Evolutionary conservation across 2,329 filamentous ascomycete genomes (phyloP), one percentile per base, ranked within the genome.

Genomic region (Cercospora beticola): DNA sequence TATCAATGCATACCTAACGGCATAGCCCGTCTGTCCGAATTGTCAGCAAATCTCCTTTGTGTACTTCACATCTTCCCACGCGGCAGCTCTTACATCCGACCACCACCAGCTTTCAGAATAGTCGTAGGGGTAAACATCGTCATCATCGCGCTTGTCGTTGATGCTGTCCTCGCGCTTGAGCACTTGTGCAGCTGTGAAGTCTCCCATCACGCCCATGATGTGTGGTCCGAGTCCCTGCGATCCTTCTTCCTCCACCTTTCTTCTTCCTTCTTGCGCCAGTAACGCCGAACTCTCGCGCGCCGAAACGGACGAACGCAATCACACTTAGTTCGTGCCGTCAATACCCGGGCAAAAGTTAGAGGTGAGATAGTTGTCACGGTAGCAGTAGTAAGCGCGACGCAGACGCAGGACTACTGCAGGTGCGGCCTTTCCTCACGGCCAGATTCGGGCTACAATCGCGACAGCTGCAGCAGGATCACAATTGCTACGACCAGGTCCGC

Each of bases 1-100:
- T 76, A 94, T 87, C 68, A 94, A 81, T 58, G 86, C 84, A 87
- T 91, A 94, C 79, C 92, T 91, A 74, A 93, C 82, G 67, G 89
- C 89, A 66, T 85, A 80, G 66, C 75, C 75, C 56, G 71, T 73
- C 75, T 77, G 67, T 31, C 14, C 33, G 14, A 14, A 31, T 49
- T 62, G 60, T 63, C 61, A 31, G 43, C 46, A 63, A 31, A 14
- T 52, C 46, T 43, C 31, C 9, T 33, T 26, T 18, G 4, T 21
- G 26, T 63, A 5, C 56, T 33, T 59, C 14, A 30, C 14, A 30
- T 56, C 23, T 56, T n/a, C 21, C 12, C 49, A 26, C 49, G 23
- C 60, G 43, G 18, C 16, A 52, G 21, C 10, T 26, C 60, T 57
- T 64, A 68, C 61, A 56, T 68, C 66, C 16, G 54, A 68, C 66